phyloP scores from a whole-genome alignment of 2,329 filamentous ascomycete species.

The Colletotrichum tabaci region DNA sequence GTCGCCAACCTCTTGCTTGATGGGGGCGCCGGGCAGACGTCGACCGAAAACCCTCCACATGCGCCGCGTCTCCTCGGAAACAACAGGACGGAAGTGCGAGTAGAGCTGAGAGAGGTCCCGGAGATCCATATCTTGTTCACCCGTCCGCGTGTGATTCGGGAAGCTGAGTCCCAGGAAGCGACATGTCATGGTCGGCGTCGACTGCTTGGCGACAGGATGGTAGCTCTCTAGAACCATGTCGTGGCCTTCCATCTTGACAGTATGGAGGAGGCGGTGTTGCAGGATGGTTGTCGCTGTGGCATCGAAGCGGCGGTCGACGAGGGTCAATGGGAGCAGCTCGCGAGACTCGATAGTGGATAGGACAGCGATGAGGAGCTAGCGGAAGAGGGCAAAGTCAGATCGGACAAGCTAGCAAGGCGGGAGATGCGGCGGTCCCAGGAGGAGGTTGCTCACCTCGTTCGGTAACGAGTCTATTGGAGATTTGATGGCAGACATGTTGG shows the following conservation, averaged over 20 bases:
- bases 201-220: slow-evolving; percentile 78
- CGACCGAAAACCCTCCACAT: slow-evolving; percentile 46
- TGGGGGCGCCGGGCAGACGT: slow-evolving; percentile 47
- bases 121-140: slow-evolving; percentile 44
- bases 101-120: slow-evolving; percentile 71
- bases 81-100: slow-evolving; percentile 78
- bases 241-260: slow-evolving; percentile 72
- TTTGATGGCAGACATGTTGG: slow-evolving; percentile 32
- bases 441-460: slow-evolving; percentile 50
- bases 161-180: slow-evolving; percentile 76
- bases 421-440: neutral
- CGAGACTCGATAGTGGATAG: slow-evolving; percentile 64
- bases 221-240: slow-evolving; percentile 85
- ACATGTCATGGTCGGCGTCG: slow-evolving; percentile 78
- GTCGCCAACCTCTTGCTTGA: slow-evolving; percentile 51
- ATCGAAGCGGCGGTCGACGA: slow-evolving; percentile 75
- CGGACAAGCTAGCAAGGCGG: neutral
- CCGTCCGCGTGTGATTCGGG: slow-evolving; percentile 58
- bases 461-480: slow-evolving; percentile 50
- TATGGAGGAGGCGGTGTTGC: slow-evolving; percentile 73
- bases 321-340: slow-evolving; percentile 69
- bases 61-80: slow-evolving; percentile 66
- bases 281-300: slow-evolving; percentile 74
- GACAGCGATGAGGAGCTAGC: slow-evolving; percentile 66
- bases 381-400: neutral